Evolutionary conservation across 352 stramenopile genomes (phyloP).

Genomic region (Pythium aquatile): DNA sequence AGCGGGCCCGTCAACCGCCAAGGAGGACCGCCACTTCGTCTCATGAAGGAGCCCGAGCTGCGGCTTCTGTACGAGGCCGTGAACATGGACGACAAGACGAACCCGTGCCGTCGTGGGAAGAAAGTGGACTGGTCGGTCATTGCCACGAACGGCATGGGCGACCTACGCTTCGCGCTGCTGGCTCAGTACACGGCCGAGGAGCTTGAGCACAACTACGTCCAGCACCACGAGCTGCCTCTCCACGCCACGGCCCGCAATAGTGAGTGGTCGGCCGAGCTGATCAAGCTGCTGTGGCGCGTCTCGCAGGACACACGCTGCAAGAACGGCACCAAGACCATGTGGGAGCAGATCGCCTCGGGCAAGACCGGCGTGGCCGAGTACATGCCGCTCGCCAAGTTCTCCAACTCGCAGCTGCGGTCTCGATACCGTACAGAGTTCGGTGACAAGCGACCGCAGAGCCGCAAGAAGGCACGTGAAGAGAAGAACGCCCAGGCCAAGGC

Average conservation of each 20-base stretch:
- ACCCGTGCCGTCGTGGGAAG: slow-evolving; percentile 66
- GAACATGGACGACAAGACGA: slow-evolving; percentile 60
- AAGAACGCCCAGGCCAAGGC: slow-evolving; percentile 27
- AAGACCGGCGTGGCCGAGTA: slow-evolving; percentile 76
- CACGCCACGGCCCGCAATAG: slow-evolving; percentile 44
- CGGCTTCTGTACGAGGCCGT: slow-evolving; percentile 72
- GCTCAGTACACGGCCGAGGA: slow-evolving; percentile 64
- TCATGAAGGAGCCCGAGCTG: slow-evolving; percentile 47
- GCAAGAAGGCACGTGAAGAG: slow-evolving; percentile 17
- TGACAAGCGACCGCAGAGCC: slow-evolving; percentile 72
- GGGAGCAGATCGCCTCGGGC: slow-evolving; percentile 71
- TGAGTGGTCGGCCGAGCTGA: slow-evolving; percentile 69
- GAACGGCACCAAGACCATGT: slow-evolving; percentile 74
- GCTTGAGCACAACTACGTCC: slow-evolving; percentile 67
- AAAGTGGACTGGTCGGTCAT: slow-evolving; percentile 79
- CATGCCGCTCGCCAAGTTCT: slow-evolving; percentile 66
- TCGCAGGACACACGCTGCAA: slow-evolving; percentile 72
- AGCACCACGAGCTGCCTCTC: slow-evolving; percentile 59
- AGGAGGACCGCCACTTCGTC: slow-evolving; percentile 36
- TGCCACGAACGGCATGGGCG: slow-evolving; percentile 66
- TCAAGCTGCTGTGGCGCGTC: slow-evolving; percentile 61
- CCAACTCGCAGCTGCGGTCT: slow-evolving; percentile 70
- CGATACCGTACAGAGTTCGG: slow-evolving; percentile 76
- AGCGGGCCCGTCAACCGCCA: not conserved
- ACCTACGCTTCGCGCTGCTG: slow-evolving; percentile 52